Conservation (phyloP, 2,329 filamentous ascomycete genomes). For the Decorospora gaudefroyi region DNA sequence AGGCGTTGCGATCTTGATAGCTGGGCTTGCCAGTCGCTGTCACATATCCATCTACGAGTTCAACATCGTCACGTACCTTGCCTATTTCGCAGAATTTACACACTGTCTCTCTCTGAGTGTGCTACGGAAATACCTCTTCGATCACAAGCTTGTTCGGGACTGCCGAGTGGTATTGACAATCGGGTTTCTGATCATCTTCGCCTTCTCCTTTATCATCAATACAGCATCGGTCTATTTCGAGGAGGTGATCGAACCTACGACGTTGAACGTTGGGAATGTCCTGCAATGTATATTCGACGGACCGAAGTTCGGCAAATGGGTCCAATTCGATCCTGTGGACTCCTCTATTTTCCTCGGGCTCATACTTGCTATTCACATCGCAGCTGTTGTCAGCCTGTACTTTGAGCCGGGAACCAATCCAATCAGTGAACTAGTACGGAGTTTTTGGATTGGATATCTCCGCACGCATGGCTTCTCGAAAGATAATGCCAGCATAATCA, state of each 20-base stretch:
- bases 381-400: not conserved
- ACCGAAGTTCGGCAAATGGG: not conserved
- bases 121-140: not conserved
- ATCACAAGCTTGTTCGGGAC: not conserved
- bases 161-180: not conserved
- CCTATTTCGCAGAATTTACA: slow-evolving; percentile 7
- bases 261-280: slow-evolving; percentile 2
- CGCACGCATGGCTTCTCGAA: not conserved
- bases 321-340: not conserved
- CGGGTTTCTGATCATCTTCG: not conserved
- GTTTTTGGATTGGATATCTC: not conserved
- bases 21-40: slow-evolving; percentile 8
- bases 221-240: no score
- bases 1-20: slow-evolving; percentile 13
- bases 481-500: not conserved
- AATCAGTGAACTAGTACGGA: not conserved
- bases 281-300: slow-evolving; percentile 1
- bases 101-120: not conserved
- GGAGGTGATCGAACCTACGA: no score
- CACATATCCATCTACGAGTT: slow-evolving; percentile 7
- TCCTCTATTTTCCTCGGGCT: not conserved
- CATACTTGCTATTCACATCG: not conserved
- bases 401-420: not conserved
- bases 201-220: not conserved
- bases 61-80: slow-evolving; percentile 7